Conservation (phyloP, 2,329 filamentous ascomycete genomes). For the Fusarium sacchari region DNA sequence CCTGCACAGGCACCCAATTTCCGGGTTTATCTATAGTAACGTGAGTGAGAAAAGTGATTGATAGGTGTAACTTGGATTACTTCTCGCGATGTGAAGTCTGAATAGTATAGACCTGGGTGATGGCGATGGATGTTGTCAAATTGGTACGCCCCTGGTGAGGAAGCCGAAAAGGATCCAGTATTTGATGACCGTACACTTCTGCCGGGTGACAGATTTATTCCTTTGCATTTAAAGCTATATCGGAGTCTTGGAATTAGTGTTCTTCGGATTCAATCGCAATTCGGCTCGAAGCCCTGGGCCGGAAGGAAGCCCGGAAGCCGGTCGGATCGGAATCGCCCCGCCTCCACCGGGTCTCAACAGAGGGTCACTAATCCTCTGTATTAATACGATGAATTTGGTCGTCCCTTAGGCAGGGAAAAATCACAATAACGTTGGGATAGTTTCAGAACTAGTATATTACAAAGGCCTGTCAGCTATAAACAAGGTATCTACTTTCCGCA, state of each 20-base stretch:
- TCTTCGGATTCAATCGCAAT: not conserved
- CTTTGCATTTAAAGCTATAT: not conserved
- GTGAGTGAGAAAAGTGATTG: accelerated
- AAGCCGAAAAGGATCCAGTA: not conserved
- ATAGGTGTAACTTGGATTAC: accelerated
- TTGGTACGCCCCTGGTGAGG: not conserved
- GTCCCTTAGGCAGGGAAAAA: not conserved
- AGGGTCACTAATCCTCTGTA: not conserved
- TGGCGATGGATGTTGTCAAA: not conserved
- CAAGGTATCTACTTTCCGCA: not conserved
- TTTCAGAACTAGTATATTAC: not conserved
- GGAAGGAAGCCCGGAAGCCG: not conserved
- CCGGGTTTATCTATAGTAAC: accelerated
- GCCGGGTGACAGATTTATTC: accelerated
- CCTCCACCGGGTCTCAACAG: not conserved
- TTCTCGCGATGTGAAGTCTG: not conserved
- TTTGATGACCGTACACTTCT: accelerated
- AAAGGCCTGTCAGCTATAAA: not conserved
- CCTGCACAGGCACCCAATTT: not conserved
- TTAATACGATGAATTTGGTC: not conserved
- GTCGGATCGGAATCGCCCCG: not conserved
- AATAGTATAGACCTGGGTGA: not conserved
- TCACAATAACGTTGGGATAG: not conserved
- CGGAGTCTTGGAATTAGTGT: not conserved
- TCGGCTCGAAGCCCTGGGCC: not conserved